phyloP scores from a whole-genome alignment of 2,329 filamentous ascomycete species.

The Botryosphaeria dothidea region DNA sequence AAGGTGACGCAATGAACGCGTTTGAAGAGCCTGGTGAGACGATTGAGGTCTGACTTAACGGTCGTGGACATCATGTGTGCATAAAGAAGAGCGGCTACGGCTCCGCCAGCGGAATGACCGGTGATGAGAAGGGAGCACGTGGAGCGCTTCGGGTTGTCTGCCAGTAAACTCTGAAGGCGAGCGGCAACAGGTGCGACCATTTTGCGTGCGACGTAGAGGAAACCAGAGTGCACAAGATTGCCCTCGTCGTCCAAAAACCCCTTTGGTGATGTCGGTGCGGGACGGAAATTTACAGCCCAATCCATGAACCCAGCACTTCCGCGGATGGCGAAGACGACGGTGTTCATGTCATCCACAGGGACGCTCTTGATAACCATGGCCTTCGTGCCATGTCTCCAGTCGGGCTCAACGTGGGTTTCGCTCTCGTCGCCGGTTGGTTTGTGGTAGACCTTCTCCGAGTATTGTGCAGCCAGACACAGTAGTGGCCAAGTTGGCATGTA shows the following conservation, averaged over 20 bases:
- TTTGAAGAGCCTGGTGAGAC: constrained; percentile 70
- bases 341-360: constrained; percentile 73
- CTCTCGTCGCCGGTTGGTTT: constrained; percentile 63
- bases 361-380: constrained; percentile 84
- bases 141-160: constrained; percentile 68
- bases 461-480: constrained; percentile 75
- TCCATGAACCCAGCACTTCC: constrained; percentile 80
- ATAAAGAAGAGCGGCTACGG: constrained; percentile 77
- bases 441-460: constrained; percentile 73
- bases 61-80: constrained; percentile 73
- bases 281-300: constrained; percentile 81
- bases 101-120: constrained; percentile 83
- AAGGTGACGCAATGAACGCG: constrained; percentile 84
- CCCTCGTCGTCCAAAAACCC: constrained; percentile 75
- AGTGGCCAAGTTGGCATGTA: constrained; percentile 76
- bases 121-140: constrained; percentile 76
- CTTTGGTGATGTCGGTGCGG: constrained; percentile 63
- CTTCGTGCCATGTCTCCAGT: constrained; percentile 75
- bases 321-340: constrained; percentile 80
- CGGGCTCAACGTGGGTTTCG: constrained; percentile 69
- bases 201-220: constrained; percentile 71
- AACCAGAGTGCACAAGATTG: constrained; percentile 80
- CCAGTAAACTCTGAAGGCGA: constrained; percentile 67
- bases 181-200: constrained; percentile 75
- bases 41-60: constrained; percentile 67